These are phyloP conservation scores for Thelonectria blattea DNA, from an alignment of 2,329 filamentous ascomycete species.

Conservation along the genomic window DNA sequence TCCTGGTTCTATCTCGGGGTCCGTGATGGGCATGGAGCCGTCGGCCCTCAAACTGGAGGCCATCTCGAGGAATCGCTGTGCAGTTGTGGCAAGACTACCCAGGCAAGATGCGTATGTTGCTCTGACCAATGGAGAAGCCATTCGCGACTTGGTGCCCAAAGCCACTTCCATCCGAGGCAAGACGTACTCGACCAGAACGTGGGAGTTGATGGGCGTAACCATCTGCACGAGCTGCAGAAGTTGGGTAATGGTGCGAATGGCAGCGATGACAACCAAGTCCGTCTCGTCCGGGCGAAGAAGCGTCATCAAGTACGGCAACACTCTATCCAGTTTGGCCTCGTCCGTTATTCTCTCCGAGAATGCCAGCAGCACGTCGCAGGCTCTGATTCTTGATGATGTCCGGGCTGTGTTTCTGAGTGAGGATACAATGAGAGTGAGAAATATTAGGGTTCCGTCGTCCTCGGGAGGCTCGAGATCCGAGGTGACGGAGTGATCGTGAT, in stretches of 20 bases:
- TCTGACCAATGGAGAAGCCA: conserved; percentile 73
- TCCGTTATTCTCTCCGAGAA: conserved; percentile 92
- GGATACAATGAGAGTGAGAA: conserved; percentile 86
- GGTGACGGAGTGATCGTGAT: conserved; percentile 75
- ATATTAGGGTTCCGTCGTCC: conserved; percentile 92
- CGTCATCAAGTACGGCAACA: conserved; percentile 87
- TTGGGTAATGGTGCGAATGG: conserved; percentile 86
- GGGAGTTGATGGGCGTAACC: conserved; percentile 79
- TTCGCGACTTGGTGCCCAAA: conserved; percentile 51
- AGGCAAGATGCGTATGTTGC: conserved; percentile 94
- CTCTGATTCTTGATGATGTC: conserved; percentile 83
- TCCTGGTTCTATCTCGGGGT: conserved; percentile 80
- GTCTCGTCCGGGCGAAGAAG: conserved; percentile 77
- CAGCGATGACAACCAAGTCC: conserved; percentile 84
- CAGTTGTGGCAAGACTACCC: conserved; percentile 85
- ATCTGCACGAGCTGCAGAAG: conserved; percentile 85
- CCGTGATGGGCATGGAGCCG: conserved; percentile 76
- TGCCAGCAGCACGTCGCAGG: conserved; percentile 88
- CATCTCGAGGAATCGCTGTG: conserved; percentile 86
- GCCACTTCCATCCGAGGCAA: conserved; percentile 66
- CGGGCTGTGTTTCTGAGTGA: conserved; percentile 89
- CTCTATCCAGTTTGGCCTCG: conserved; percentile 92
- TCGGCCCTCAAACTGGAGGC: conserved; percentile 86
- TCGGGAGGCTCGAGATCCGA: conserved; percentile 64
- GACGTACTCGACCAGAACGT: conserved; percentile 72